Evolutionary conservation across 1,284 basidiomycete species (phyloP).

Genomic region (Microbotryum scabiosae): DNA sequence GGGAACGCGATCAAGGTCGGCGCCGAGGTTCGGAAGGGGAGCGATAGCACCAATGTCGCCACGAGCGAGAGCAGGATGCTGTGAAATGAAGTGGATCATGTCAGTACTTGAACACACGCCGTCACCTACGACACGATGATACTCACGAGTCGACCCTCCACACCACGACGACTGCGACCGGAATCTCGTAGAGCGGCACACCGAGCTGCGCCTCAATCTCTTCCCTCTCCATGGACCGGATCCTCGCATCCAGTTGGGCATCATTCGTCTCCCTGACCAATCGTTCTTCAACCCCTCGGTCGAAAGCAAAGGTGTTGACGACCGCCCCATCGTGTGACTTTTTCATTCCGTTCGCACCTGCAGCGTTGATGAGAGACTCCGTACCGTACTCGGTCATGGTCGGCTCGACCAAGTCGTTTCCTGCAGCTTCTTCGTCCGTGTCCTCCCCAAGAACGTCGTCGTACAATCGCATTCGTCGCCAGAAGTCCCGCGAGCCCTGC

Average conservation of each 20-base stretch:
- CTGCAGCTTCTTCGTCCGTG: neutral
- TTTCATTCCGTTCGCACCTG: too few species aligned
- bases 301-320: neutral
- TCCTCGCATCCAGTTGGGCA: conserved; percentile 10
- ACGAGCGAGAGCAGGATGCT: conserved; percentile 18
- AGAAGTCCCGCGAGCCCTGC: conserved; percentile 12
- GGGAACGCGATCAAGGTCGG: conserved; percentile 12
- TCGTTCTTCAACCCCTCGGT: neutral
- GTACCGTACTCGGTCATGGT: neutral
- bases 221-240: conserved; percentile 15
- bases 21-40: conserved; percentile 12
- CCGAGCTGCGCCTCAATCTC: conserved; percentile 28
- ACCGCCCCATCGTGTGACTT: too few species aligned
- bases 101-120: too few species aligned
- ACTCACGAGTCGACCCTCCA: conserved; percentile 28
- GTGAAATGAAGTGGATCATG: too few species aligned
- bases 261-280: conserved; percentile 1
- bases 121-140: too few species aligned
- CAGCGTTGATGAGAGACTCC: neutral
- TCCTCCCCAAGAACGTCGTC: conserved; percentile 18
- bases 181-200: conserved; percentile 26
- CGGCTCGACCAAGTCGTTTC: neutral
- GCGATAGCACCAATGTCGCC: conserved; percentile 24
- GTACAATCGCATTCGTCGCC: conserved; percentile 23
- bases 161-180: conserved; percentile 22